Percentiles rank a stretch among this genome's conserved stretches.
These are phyloP conservation scores for Hypoxylon sp. DNA, from an alignment of 2,329 filamentous ascomycete species.

Conservation along the genomic window DNA sequence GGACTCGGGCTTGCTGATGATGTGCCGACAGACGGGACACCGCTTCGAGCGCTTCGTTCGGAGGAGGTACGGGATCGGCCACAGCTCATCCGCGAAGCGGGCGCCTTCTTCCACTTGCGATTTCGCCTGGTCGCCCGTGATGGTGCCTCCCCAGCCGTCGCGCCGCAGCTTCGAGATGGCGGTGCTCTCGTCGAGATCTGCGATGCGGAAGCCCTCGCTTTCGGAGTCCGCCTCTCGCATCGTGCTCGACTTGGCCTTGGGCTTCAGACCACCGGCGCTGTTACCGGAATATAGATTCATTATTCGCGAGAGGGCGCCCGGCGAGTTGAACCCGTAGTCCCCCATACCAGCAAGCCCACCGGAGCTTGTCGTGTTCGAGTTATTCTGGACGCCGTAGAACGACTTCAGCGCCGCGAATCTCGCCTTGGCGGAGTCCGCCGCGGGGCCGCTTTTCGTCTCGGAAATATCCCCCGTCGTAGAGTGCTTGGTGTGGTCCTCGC, in stretches of 20 bases:
- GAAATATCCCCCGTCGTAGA: conserved; percentile 44
- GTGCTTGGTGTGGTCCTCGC: conserved; percentile 61
- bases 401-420: conserved; percentile 78
- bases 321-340: conserved; percentile 77
- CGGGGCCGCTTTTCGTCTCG: conserved; percentile 66
- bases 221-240: conserved; percentile 84
- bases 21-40: conserved; percentile 92
- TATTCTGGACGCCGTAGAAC: conserved; percentile 87
- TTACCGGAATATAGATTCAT: conserved; percentile 89
- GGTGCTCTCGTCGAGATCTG: conserved; percentile 72
- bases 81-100: conserved; percentile 80
- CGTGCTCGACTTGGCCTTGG: conserved; percentile 75
- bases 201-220: conserved; percentile 79
- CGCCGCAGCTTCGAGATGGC: conserved; percentile 72
- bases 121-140: conserved; percentile 64
- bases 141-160: conserved; percentile 75
- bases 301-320: conserved; percentile 85
- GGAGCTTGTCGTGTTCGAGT: conserved; percentile 67
- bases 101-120: conserved; percentile 65
- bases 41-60: conserved; percentile 95
- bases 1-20: conserved; percentile 92
- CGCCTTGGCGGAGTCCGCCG: conserved; percentile 66
- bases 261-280: conserved; percentile 73
- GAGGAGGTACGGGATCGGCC: conserved; percentile 85
- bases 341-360: conserved; percentile 64